Evolutionary conservation across 768 basidiomycete genomes (phyloP).

Genomic region (Amanita rubescens): DNA sequence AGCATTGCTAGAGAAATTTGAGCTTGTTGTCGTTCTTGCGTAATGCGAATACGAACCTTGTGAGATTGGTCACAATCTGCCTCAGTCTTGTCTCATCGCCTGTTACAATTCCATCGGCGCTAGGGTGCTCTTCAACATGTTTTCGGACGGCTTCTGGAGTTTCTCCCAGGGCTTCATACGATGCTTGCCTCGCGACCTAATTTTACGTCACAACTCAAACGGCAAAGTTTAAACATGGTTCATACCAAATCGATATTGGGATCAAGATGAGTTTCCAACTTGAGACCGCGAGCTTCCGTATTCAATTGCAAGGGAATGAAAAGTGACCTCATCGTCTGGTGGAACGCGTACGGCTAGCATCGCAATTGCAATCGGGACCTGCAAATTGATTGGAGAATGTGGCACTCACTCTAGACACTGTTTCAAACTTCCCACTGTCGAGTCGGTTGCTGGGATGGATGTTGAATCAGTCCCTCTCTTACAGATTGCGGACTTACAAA

Average conservation of each 20-base stretch:
- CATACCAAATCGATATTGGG: conserved; percentile 53
- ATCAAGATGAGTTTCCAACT: conserved; percentile 66
- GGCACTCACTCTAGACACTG: conserved; percentile 39
- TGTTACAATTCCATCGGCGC: conserved; percentile 62
- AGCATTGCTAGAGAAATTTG: conserved; percentile 46
- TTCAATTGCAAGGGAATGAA: conserved; percentile 63
- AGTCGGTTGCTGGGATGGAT: conserved; percentile 56
- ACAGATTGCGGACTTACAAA: conserved; percentile 41
- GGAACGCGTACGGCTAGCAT: conserved; percentile 64
- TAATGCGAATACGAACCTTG: conserved; percentile 40
- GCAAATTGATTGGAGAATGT: neutral
- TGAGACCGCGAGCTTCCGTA: conserved; percentile 57
- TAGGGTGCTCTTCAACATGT: conserved; percentile 37
- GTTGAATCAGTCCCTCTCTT: neutral
- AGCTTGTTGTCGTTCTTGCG: neutral
- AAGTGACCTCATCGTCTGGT: conserved; percentile 69
- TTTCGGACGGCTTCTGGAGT: conserved; percentile 29
- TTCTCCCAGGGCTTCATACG: conserved; percentile 55
- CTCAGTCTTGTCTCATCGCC: conserved; percentile 80
- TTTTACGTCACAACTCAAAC: neutral
- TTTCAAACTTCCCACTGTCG: conserved; percentile 83
- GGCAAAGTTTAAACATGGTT: neutral
- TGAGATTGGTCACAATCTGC: conserved; percentile 79
- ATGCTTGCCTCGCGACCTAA: conserved; percentile 52
- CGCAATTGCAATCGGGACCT: neutral